Evolutionary conservation across 23 red algal species (phyloP), one percentile per base, ranked within the genome.

Genomic region (Porphyridium purpureum): DNA sequence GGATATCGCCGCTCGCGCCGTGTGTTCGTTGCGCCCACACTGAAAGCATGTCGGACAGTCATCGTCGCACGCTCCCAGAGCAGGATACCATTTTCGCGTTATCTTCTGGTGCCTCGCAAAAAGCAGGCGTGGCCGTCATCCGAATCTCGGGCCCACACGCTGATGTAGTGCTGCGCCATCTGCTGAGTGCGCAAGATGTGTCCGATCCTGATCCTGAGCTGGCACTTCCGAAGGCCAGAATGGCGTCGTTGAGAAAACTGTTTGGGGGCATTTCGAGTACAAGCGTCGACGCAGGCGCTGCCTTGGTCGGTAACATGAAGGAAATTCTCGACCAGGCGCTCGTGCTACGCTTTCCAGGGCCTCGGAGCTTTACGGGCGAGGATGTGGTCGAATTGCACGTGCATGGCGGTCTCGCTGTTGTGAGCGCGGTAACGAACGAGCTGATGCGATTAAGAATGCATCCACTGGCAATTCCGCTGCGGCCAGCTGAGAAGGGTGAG

Each of bases 371-470:
- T 50, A 98, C 90, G 11, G 80, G 79, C 0, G 90, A 98, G 52
- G 90, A 98, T 52, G 75, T 98, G 30, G 79, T 62, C 26, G 90
- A 98, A 63, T 31, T 98, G 26, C 81, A 98, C 32, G 60, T 98
- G 6, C 90, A 98, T 30, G 90, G 90, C 26, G 73, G 66, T 31
- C 55, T 59, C 9, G 90, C 90, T 1, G 75, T 98, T 3, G 70
- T 86, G 24, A 54, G 35, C 21, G 77, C 68, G 3, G 74, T 80
- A 1, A 34, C 69, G 15, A 58, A 56, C 5, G 90, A 68, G 7
- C 52, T 86, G 31, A 52, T 42, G 3, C 27, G 57, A 57, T 24
- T 67, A 7, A 2, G 28, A 61, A 7, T 49, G 7, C 38, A 11
- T 11, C 25, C 33, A 8, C 17, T 14, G 19, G 38, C 5, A 4